Percentiles rank a stretch among this genome's conserved stretches.
Conservation (phyloP, 2,329 filamentous ascomycete species). For the Aspergillus sclerotialis region DNA sequence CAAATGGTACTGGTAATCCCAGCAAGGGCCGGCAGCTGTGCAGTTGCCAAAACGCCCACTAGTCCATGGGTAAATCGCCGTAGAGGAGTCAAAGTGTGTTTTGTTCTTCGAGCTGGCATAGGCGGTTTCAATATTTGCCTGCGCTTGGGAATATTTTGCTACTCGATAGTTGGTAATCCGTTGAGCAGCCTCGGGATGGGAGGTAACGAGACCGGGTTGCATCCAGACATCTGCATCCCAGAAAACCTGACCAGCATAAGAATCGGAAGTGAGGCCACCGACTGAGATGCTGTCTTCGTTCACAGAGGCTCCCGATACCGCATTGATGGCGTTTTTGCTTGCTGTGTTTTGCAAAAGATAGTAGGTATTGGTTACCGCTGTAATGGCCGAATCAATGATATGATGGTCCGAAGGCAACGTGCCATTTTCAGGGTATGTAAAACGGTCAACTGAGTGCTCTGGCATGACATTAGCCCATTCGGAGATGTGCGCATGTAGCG, state of each 20-base stretch:
- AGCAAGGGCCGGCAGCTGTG: conserved; percentile 57
- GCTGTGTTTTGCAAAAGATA: conserved; percentile 45
- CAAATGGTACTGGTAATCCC: conserved; percentile 66
- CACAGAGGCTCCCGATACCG: conserved; percentile 44
- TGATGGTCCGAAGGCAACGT: conserved; percentile 50
- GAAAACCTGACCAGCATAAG: conserved; percentile 60
- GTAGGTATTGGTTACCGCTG: conserved; percentile 42
- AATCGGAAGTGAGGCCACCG: conserved; percentile 61
- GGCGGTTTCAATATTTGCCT: conserved; percentile 50
- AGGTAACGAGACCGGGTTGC: conserved; percentile 58
- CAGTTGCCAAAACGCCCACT: conserved; percentile 62
- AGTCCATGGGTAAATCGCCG: conserved; percentile 63
- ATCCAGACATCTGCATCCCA: conserved; percentile 65
- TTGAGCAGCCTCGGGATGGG: conserved; percentile 55
- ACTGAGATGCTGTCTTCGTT: conserved; percentile 60
- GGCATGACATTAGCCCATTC: conserved; percentile 60
- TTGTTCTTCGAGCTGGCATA: conserved; percentile 54
- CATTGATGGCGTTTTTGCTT: conserved; percentile 46
- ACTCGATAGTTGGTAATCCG: conserved; percentile 60
- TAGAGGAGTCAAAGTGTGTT: conserved; percentile 50
- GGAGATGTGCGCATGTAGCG: conserved; percentile 49
- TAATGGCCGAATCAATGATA: conserved; percentile 48
- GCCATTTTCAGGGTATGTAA: conserved; percentile 50
- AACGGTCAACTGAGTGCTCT: conserved; percentile 57
- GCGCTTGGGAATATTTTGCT: conserved; percentile 52